Percentiles rank a stretch among this genome's conserved stretches.
phyloP scores from a whole-genome alignment of 2,329 filamentous ascomycete genomes.

The Sphaerulina musiva region DNA sequence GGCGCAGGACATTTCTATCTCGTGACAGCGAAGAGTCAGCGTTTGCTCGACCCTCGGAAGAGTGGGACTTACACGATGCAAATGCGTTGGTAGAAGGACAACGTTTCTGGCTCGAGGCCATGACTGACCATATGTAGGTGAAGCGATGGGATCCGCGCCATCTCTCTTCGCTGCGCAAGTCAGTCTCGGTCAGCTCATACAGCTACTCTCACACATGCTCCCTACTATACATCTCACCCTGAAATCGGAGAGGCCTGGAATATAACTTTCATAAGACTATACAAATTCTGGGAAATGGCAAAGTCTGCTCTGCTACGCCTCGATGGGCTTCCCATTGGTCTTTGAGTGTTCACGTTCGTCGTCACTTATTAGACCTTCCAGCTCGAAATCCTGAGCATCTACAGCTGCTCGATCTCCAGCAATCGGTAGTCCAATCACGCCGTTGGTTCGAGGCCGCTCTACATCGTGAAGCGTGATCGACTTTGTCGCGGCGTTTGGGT shows the following conservation, averaged over 20 bases:
- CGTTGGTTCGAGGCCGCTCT: constrained; percentile 34
- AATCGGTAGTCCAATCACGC: constrained; percentile 31
- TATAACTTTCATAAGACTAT: background rate
- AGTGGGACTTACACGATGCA: background rate
- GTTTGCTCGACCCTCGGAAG: background rate
- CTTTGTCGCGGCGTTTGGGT: constrained; percentile 33
- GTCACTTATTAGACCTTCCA: constrained; percentile 83
- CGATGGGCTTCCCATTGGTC: constrained; percentile 12
- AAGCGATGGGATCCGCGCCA: background rate
- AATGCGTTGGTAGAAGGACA: background rate
- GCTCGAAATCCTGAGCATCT: constrained; percentile 88
- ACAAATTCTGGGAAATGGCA: constrained; percentile 1
- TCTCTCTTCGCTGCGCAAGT: background rate
- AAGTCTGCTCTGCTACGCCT: background rate
- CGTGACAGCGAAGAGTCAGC: background rate
- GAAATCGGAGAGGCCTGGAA: background rate
- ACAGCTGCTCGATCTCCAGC: constrained; percentile 53
- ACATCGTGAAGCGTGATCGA: constrained; percentile 33
- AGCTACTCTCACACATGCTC: background rate
- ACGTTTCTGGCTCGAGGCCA: too few species aligned
- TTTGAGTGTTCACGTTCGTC: constrained; percentile 48
- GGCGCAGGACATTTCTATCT: background rate
- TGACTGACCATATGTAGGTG: background rate
- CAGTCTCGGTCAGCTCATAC: background rate
- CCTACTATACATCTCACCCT: background rate